Evolutionary conservation across 768 basidiomycete species (phyloP).

Genomic region (Amanita polypyramis): DNA sequence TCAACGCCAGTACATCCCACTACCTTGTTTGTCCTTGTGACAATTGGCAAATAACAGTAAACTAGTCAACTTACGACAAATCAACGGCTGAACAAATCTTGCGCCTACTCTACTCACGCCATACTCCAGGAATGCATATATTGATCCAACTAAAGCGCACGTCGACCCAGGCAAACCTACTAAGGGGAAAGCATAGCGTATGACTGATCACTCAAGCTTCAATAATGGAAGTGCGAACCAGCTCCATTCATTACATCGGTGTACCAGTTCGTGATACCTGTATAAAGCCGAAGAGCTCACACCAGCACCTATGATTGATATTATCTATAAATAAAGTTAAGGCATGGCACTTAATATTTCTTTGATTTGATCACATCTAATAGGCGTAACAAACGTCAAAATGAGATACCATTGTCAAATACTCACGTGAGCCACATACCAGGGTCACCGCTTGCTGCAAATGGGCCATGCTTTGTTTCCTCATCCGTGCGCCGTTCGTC

Average conservation of each 20-base stretch:
- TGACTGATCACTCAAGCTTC: slow-evolving; percentile 1
- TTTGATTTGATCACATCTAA: not conserved
- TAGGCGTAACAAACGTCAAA: not conserved
- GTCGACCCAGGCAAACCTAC: too few relatives aligned
- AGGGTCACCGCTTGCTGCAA: not conserved
- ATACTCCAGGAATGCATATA: not conserved
- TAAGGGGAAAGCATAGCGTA: not conserved
- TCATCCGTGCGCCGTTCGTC: not conserved
- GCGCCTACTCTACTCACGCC: too few relatives aligned
- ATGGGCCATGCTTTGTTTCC: not conserved
- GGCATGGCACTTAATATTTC: not conserved
- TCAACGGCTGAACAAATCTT: not conserved
- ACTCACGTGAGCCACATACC: not conserved
- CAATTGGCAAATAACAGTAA: not conserved
- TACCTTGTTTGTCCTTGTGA: not conserved
- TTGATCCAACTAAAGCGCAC: too few relatives aligned
- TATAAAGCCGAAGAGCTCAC: slow-evolving; percentile 1
- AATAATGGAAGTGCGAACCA: not conserved
- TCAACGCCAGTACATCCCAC: too few relatives aligned
- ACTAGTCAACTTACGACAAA: not conserved
- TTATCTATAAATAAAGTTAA: not conserved
- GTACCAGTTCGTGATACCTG: not conserved
- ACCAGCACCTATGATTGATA: not conserved
- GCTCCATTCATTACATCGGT: not conserved
- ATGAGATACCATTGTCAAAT: not conserved